phyloP scores from a whole-genome alignment of 148 eudicot species.

The Camellia japonica region DNA sequence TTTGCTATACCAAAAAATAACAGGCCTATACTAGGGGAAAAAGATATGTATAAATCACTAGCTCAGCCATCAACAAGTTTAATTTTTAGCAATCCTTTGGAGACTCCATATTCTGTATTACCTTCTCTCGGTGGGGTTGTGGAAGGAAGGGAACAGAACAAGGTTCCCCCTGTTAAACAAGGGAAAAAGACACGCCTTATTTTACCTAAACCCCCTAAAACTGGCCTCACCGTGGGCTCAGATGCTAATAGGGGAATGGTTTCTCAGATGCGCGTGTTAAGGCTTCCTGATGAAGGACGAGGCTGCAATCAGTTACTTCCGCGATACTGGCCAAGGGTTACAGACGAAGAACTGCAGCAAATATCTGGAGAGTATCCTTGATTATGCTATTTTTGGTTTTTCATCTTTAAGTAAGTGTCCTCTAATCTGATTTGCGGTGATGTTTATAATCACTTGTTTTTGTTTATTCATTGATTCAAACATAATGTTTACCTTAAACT shows the following conservation, averaged over 20 bases:
- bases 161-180: conserved; percentile 40
- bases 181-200: conserved; percentile 55
- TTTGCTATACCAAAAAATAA: conserved; percentile 37
- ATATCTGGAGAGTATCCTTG: conserved; percentile 95
- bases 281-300: conserved; percentile 92
- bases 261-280: conserved; percentile 61
- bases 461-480: conserved; percentile 13
- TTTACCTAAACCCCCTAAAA: conserved; percentile 64
- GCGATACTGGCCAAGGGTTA: conserved; percentile 95
- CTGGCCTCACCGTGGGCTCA: conserved; percentile 28
- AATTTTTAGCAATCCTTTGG: conserved; percentile 40
- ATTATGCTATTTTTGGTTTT: conserved; percentile 5
- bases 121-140: conserved; percentile 36
- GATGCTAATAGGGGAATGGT: conserved; percentile 48
- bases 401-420: not conserved
- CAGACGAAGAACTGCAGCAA: conserved; percentile 90
- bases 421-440: not conserved
- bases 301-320: conserved; percentile 84
- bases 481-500: conserved; percentile 44
- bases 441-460: not conserved
- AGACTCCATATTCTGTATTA: conserved; percentile 32
- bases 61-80: conserved; percentile 46
- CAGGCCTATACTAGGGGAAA: conserved; percentile 35
- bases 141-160: conserved; percentile 53
- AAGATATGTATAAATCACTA: conserved; percentile 45